phyloP scores from a whole-genome alignment of 306 rosid species.

The Quercus gilva region DNA sequence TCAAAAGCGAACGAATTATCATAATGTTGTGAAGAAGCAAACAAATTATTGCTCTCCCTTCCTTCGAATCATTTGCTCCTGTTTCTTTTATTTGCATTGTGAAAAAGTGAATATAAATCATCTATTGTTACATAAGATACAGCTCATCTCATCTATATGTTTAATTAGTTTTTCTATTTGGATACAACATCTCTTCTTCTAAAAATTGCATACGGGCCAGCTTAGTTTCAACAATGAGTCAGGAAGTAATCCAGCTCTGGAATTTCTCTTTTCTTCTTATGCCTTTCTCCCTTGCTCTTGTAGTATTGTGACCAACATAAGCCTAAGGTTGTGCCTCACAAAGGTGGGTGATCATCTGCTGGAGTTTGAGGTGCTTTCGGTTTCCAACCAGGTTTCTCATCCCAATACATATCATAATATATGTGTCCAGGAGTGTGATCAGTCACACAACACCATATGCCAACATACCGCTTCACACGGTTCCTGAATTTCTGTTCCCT shows the following conservation, averaged over 20 bases:
- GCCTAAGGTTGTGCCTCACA: constrained; percentile 36
- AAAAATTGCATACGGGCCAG: neutral
- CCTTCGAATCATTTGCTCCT: constrained; percentile 7
- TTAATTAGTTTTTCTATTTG: constrained; percentile 13
- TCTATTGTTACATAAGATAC: constrained; percentile 20
- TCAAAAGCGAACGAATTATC: constrained; percentile 8
- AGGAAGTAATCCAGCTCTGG: constrained; percentile 20
- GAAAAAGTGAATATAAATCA: constrained; percentile 7
- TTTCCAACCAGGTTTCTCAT: constrained; percentile 93
- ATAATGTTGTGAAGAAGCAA: neutral
- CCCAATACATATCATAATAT: constrained; percentile 96
- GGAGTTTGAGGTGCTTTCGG: constrained; percentile 79
- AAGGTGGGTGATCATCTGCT: constrained; percentile 85
- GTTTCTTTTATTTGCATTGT: constrained; percentile 11
- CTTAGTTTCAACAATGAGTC: neutral
- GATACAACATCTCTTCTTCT: constrained; percentile 23
- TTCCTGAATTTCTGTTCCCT: constrained; percentile 71
- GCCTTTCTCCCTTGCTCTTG: neutral
- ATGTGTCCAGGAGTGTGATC: constrained; percentile 82
- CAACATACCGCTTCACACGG: constrained; percentile 70
- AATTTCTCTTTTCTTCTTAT: neutral
- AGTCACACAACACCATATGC: constrained; percentile 94
- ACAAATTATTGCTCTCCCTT: neutral
- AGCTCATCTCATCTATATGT: constrained; percentile 10
- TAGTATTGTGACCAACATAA: constrained; percentile 12